Conservation (phyloP, 163 green algal species). For the Scenedesmus sp. region DNA sequence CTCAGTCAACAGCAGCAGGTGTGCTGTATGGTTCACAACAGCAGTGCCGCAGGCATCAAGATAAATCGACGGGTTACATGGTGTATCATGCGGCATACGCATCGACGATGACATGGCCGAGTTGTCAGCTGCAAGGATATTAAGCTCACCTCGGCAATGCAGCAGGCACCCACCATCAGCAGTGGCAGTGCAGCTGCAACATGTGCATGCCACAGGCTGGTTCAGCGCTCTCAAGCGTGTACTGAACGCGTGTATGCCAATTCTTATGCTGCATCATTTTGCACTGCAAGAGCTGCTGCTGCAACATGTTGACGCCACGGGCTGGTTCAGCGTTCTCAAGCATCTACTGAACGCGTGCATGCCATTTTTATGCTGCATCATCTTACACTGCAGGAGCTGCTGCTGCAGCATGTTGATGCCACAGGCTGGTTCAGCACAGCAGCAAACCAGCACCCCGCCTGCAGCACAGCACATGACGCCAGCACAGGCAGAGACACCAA, state of each 20-base stretch:
- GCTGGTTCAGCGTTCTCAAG: background rate
- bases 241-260: no score
- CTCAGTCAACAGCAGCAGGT: slow-evolving; percentile 24
- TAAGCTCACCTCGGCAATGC: no score
- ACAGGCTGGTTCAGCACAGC: slow-evolving; percentile 11
- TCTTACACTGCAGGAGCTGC: background rate
- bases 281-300: background rate
- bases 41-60: no score
- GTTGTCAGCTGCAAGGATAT: no score
- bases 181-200: background rate
- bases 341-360: no score
- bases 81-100: no score
- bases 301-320: background rate
- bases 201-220: background rate
- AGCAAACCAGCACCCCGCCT: background rate
- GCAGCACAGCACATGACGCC: no score
- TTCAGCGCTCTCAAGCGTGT: background rate
- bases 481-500: background rate
- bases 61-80: no score
- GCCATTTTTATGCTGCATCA: background rate
- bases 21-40: no score
- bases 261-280: background rate
- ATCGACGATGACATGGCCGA: no score
- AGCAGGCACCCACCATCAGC: no score
- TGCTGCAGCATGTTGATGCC: slow-evolving; percentile 14